Evolutionary conservation across 306 rosid species (phyloP).

Genomic region (Cicer arietinum): DNA sequence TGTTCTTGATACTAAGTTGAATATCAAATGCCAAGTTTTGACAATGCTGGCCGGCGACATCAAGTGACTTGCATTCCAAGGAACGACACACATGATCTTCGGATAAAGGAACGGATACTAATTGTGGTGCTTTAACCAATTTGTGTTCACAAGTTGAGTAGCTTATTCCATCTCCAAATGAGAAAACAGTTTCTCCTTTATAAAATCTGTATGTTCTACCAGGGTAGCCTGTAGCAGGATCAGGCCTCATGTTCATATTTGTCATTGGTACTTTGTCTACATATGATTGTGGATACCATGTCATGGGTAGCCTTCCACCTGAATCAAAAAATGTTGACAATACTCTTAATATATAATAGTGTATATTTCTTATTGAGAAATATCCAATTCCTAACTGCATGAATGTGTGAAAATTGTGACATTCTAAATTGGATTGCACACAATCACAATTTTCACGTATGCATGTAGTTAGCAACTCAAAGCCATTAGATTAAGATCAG

Average conservation of each 20-base stretch:
- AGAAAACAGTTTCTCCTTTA: conserved; percentile 76
- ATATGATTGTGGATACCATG: conserved; percentile 96
- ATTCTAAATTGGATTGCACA: background rate
- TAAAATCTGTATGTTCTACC: conserved; percentile 91
- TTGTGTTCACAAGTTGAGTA: conserved; percentile 65
- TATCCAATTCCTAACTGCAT: no score
- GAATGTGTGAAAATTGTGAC: background rate
- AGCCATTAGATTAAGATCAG: background rate
- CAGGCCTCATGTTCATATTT: conserved; percentile 93
- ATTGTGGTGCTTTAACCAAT: conserved; percentile 62
- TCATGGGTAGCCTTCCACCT: conserved; percentile 96
- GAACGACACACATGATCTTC: conserved; percentile 72
- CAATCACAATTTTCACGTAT: background rate
- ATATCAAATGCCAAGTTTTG: conserved; percentile 65
- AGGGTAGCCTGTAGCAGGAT: conserved; percentile 76
- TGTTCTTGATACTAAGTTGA: conserved; percentile 72
- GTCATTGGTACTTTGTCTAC: conserved; percentile 89
- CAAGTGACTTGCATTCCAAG: conserved; percentile 67
- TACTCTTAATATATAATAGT: no score
- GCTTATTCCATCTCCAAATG: conserved; percentile 90
- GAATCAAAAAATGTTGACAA: background rate
- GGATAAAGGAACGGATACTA: conserved; percentile 60
- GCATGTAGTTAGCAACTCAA: background rate
- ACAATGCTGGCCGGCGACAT: conserved; percentile 57
- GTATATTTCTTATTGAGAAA: no score